Percentiles rank a stretch among this genome's conserved stretches.
Conservation (phyloP, 441 rosid species). For the Populus trichocarpa region DNA sequence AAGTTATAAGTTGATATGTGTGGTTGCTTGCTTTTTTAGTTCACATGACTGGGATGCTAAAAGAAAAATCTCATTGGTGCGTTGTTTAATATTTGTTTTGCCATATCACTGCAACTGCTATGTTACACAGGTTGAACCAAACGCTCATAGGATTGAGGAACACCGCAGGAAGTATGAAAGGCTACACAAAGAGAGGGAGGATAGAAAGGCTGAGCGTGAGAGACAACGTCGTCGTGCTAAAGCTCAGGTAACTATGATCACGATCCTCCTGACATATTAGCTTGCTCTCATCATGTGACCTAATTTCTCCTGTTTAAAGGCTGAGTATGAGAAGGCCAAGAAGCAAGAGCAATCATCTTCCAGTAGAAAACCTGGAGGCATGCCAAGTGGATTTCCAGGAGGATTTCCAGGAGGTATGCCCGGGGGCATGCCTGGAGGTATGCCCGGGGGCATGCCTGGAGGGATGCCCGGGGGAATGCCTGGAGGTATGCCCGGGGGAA, state of each 20-base stretch:
- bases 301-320: conserved; percentile 39
- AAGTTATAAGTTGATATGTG: neutral
- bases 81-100: neutral
- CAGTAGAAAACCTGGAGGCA: conserved; percentile 56
- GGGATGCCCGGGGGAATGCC: conserved; percentile 40
- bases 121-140: conserved; percentile 85
- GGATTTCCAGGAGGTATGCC: conserved; percentile 46
- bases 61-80: neutral
- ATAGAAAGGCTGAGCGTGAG: conserved; percentile 70
- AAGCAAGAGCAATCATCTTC: conserved; percentile 88
- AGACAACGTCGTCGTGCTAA: conserved; percentile 76
- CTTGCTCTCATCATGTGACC: neutral
- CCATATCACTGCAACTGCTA: conserved; percentile 6
- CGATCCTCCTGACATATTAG: neutral
- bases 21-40: neutral
- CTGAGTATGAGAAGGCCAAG: conserved; percentile 92
- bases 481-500: conserved; percentile 32
- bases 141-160: conserved; percentile 82
- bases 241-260: conserved; percentile 60
- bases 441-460: conserved; percentile 66
- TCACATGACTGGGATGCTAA: neutral
- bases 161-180: conserved; percentile 93
- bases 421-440: conserved; percentile 38
- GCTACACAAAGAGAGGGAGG: conserved; percentile 72
- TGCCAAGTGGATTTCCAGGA: conserved; percentile 48